Percentiles rank a stretch among this genome's conserved stretches.
Conservation (phyloP, 305 asterid species). For the Fraxinus albicans region DNA sequence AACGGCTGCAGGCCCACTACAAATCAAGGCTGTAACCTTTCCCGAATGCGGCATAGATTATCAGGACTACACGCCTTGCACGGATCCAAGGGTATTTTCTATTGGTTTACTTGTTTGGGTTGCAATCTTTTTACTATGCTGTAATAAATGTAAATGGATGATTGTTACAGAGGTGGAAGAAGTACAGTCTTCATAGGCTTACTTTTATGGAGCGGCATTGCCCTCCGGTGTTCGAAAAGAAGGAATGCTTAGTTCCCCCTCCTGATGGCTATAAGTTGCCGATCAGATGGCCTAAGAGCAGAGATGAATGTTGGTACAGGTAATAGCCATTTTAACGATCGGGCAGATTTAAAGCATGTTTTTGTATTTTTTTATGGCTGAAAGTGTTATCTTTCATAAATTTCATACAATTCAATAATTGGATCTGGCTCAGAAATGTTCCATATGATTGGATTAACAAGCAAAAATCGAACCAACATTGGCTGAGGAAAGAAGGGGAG, state of each 20-base stretch:
- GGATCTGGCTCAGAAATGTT: conserved; percentile 64
- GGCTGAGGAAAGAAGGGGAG: conserved; percentile 72
- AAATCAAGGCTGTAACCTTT: conserved; percentile 47
- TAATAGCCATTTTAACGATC: conserved; percentile 21
- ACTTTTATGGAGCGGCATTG: conserved; percentile 93
- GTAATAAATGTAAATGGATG: not conserved
- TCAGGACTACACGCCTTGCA: conserved; percentile 95
- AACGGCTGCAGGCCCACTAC: conserved; percentile 36
- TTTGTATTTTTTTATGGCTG: not conserved
- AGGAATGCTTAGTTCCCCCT: conserved; percentile 91
- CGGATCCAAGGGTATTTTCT: conserved; percentile 77
- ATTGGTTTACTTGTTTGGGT: not conserved
- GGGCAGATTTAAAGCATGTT: not conserved
- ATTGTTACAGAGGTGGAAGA: conserved; percentile 81
- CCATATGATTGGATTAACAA: conserved; percentile 96
- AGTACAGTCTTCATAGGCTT: conserved; percentile 70
- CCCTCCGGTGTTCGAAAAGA: conserved; percentile 87
- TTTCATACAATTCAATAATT: not conserved
- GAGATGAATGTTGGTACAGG: conserved; percentile 98
- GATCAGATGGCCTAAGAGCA: conserved; percentile 97
- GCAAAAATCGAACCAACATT: conserved; percentile 67
- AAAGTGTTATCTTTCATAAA: not conserved
- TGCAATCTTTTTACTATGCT: not conserved
- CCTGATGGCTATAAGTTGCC: conserved; percentile 89
- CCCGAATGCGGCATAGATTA: conserved; percentile 60